Percentiles rank a stretch among this genome's conserved stretches.
Evolutionary conservation across 805 yeast genomes (phyloP).

Genomic region (Tetrapisispora pingtungensis): DNA sequence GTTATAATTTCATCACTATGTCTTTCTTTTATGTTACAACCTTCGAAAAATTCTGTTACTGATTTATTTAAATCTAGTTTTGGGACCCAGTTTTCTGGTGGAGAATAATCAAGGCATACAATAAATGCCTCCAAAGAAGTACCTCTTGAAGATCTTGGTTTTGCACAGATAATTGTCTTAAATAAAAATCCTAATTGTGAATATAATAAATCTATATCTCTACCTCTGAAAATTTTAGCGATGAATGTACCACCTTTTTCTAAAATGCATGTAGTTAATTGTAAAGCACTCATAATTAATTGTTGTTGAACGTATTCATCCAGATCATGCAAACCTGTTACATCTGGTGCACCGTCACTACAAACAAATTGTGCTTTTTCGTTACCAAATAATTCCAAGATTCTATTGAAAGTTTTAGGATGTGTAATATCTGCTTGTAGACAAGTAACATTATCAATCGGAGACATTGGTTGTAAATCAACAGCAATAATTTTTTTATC

Average conservation of each 20-base stretch:
- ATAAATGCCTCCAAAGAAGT: slow-evolving; percentile 90
- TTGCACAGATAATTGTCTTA: slow-evolving; percentile 84
- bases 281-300: slow-evolving; percentile 80
- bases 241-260: slow-evolving; percentile 89
- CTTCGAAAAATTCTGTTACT: slow-evolving; percentile 76
- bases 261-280: slow-evolving; percentile 79
- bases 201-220: slow-evolving; percentile 88
- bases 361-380: slow-evolving; percentile 92
- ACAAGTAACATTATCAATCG: slow-evolving; percentile 82
- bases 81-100: slow-evolving; percentile 80
- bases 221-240: slow-evolving; percentile 92
- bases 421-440: slow-evolving; percentile 96
- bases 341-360: slow-evolving; percentile 98
- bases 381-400: slow-evolving; percentile 76
- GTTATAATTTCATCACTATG: slow-evolving; percentile 19
- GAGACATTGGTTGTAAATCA: slow-evolving; percentile 95
- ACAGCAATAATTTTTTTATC: slow-evolving; percentile 81
- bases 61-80: slow-evolving; percentile 43
- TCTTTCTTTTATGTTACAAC: slow-evolving; percentile 24
- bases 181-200: slow-evolving; percentile 85
- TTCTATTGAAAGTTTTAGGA: slow-evolving; percentile 72
- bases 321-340: slow-evolving; percentile 90
- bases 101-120: slow-evolving; percentile 81
- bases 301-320: slow-evolving; percentile 98
- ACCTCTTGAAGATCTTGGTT: slow-evolving; percentile 92